These are phyloP conservation scores for Bipolaris bicolor DNA, from an alignment of 2,329 filamentous ascomycete species.

Conservation along the genomic window DNA sequence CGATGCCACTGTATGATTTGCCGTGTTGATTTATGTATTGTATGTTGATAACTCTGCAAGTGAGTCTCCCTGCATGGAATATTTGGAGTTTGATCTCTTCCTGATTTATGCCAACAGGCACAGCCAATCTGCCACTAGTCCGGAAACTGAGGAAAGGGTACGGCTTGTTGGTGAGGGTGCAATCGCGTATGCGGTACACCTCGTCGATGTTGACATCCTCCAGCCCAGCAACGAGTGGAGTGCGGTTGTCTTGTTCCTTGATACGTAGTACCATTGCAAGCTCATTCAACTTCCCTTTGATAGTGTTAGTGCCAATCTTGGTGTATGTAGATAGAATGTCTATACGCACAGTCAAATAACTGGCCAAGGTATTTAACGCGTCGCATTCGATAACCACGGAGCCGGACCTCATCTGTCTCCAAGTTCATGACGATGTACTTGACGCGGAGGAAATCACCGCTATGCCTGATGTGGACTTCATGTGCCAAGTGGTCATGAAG, in stretches of 20 bases:
- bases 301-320: neutral
- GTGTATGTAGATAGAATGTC: no score
- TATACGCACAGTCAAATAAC: conserved; percentile 26
- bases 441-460: conserved; percentile 34
- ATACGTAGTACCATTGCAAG: conserved; percentile 10
- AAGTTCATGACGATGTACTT: conserved; percentile 25
- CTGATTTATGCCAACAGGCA: neutral
- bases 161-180: conserved; percentile 5
- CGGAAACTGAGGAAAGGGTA: conserved; percentile 6
- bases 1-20: conserved; percentile 11
- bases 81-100: conserved; percentile 3
- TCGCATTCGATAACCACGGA: conserved; percentile 29
- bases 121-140: neutral
- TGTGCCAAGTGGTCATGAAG: conserved; percentile 13
- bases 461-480: conserved; percentile 3
- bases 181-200: neutral
- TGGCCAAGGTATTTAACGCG: conserved; percentile 25
- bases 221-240: conserved; percentile 4
- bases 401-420: conserved; percentile 19
- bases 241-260: conserved; percentile 1
- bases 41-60: conserved; percentile 4
- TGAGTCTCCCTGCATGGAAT: conserved; percentile 5
- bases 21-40: neutral
- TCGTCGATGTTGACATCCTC: conserved; percentile 5
- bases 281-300: conserved; percentile 24